Evolutionary conservation across 2,329 filamentous ascomycete genomes (phyloP).

Genomic region (Calonectria henricotiae): DNA sequence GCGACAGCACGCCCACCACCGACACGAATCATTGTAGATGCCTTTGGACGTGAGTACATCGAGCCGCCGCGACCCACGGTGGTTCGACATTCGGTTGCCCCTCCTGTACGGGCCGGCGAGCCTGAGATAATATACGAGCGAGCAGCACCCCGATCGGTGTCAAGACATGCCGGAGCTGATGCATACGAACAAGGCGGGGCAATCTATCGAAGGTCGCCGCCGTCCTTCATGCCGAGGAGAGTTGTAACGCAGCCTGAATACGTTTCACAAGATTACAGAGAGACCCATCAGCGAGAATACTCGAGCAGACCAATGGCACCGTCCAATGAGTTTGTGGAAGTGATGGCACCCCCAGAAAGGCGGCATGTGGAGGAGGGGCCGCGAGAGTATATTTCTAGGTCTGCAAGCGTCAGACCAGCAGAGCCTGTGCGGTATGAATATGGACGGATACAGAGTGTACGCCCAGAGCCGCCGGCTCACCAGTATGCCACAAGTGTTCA

Average conservation of each 20-base stretch:
- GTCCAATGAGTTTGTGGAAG: conserved; percentile 65
- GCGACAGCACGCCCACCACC: conserved; percentile 68
- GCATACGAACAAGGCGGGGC: conserved; percentile 67
- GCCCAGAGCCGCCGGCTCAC: conserved; percentile 56
- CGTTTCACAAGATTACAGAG: conserved; percentile 67
- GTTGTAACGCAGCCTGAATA: conserved; percentile 77
- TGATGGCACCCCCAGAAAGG: conserved; percentile 62
- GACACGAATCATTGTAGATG: conserved; percentile 84
- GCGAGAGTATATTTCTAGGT: conserved; percentile 70
- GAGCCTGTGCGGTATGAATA: conserved; percentile 66
- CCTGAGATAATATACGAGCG: conserved; percentile 79
- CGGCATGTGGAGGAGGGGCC: conserved; percentile 65
- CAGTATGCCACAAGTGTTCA: conserved; percentile 54
- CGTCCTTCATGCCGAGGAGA: conserved; percentile 68
- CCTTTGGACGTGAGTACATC: conserved; percentile 85
- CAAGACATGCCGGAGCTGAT: conserved; percentile 66
- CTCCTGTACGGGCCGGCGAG: conserved; percentile 64
- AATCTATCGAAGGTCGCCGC: conserved; percentile 69
- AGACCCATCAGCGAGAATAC: conserved; percentile 73
- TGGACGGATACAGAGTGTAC: conserved; percentile 63
- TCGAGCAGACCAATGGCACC: conserved; percentile 66
- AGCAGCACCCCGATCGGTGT: conserved; percentile 67
- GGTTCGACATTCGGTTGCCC: conserved; percentile 69
- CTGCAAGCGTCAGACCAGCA: conserved; percentile 73
- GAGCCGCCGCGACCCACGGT: conserved; percentile 67